Base-by-base conservation (phyloP, 1,284 basidiomycete species). In the Wolfiporia cocos region DNA sequence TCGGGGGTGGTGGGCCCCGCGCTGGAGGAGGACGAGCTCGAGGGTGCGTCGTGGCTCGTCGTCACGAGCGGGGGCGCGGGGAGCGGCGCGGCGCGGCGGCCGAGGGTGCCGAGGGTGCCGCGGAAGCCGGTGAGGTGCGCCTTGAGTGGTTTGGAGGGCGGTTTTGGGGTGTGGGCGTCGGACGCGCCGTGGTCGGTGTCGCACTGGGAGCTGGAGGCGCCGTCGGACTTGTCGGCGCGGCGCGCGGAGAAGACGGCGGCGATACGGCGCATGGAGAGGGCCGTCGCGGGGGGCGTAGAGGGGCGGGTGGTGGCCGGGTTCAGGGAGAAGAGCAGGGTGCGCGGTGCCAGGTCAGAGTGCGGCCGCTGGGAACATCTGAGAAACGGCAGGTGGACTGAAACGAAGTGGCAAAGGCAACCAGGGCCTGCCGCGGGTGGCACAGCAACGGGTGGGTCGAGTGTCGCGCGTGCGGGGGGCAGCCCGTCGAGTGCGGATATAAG, bases 1-100 rank as follows among this genome's bases (percentile, higher is more conserved):
- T 28, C 26, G 7, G 80, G 79, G 7, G 82, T 82, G 44, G 70
- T 73, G 30, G 78, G 65, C 42, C 73, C 76, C 34, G 73, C 69
- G 12, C 75, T 78, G 41, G 74, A 77, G 35, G 70, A 73, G 1
- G 80, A 82, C 7, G 81, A 78, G 17, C 74, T 74, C 15, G 68
- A 71, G 48, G 56, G 54, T 4, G n/a, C n/a, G n/a, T n/a, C n/a
- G n/a, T n/a, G n/a, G n/a, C n/a, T 50, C 54, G 23, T 54, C 53
- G 21, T 55, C 53, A 39, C 48, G 46, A 10, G 47, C 38, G 49
- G 44, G 53, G 42, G 50, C 33, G 32, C 32, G 34, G 52, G 41
- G 15, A 49, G 33, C 1, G 48, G 51, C 24, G 47, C 34, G 6
- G 51, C 37, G 24, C 29, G 41, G 32, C 41, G 46, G 38, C 42